phyloP scores from a whole-genome alignment of 257 asterid species.

The Solanum clarkiae region DNA sequence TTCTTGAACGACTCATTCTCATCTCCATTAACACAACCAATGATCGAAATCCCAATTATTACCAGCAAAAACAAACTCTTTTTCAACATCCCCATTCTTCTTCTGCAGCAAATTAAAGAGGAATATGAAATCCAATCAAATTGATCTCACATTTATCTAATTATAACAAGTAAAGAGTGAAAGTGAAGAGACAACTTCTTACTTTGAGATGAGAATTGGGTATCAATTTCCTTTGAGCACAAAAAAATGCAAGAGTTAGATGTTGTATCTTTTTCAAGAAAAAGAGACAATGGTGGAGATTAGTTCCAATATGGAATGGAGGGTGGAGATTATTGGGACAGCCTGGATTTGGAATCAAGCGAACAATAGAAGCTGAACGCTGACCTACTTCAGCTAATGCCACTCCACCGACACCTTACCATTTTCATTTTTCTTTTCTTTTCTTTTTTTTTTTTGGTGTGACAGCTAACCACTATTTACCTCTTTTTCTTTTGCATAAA shows the following conservation, averaged over 20 bases:
- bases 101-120: neutral
- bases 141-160: neutral
- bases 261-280: constrained; percentile 18
- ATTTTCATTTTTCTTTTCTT: neutral
- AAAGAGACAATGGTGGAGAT: neutral
- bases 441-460: neutral
- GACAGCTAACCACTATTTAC: neutral
- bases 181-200: neutral
- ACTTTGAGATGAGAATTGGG: neutral
- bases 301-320: neutral
- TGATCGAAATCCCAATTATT: neutral
- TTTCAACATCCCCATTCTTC: constrained; percentile 1
- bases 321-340: neutral
- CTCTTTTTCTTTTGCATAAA: no score
- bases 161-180: no score
- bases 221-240: constrained; percentile 8
- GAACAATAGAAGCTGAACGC: neutral
- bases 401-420: constrained; percentile 3
- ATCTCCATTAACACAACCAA: neutral
- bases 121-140: neutral
- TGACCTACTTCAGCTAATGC: neutral
- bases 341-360: neutral
- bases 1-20: constrained; percentile 19
- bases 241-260: constrained; percentile 8
- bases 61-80: constrained; percentile 11